phyloP scores from a whole-genome alignment of 2,329 filamentous ascomycete species.

The Boeremia lycopersici region DNA sequence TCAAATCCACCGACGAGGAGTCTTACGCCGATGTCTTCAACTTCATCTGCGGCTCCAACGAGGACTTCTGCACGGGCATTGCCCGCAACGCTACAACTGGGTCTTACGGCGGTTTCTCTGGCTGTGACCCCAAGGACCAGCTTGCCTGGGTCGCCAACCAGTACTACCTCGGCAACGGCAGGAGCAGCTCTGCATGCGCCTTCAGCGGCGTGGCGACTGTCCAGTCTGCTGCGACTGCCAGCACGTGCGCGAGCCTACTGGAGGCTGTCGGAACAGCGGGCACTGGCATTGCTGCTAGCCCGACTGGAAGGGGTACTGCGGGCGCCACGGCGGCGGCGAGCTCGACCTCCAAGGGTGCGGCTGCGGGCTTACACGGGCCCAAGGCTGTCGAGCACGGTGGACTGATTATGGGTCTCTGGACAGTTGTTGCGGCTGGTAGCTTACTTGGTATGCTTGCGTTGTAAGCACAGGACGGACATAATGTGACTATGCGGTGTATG shows the following conservation, averaged over 20 bases:
- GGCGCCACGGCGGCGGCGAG: constrained; percentile 20
- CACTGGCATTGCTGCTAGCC: constrained; percentile 56
- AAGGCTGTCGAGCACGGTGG: constrained; percentile 36
- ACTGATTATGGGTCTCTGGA: constrained; percentile 29
- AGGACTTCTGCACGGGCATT: constrained; percentile 69
- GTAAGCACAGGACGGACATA: constrained; percentile 5
- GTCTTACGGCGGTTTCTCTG: constrained; percentile 75
- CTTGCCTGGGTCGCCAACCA: constrained; percentile 75
- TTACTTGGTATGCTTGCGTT: constrained; percentile 37
- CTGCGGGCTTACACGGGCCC: constrained; percentile 23
- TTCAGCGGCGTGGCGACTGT: constrained; percentile 70
- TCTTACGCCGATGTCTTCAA: constrained; percentile 72
- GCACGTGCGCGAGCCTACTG: constrained; percentile 64
- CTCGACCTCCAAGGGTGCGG: constrained; percentile 31
- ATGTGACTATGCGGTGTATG: not conserved
- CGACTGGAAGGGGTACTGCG: constrained; percentile 36
- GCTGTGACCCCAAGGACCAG: constrained; percentile 73
- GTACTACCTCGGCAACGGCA: constrained; percentile 64
- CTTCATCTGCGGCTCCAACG: constrained; percentile 68
- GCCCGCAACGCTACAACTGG: constrained; percentile 69
- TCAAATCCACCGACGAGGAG: constrained; percentile 63
- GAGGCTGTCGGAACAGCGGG: constrained; percentile 66
- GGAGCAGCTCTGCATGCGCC: constrained; percentile 65
- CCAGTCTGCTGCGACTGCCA: constrained; percentile 55
- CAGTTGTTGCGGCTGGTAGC: constrained; percentile 27